phyloP scores from a whole-genome alignment of 2,329 filamentous ascomycete genomes.

The Pezicula radicicola region DNA sequence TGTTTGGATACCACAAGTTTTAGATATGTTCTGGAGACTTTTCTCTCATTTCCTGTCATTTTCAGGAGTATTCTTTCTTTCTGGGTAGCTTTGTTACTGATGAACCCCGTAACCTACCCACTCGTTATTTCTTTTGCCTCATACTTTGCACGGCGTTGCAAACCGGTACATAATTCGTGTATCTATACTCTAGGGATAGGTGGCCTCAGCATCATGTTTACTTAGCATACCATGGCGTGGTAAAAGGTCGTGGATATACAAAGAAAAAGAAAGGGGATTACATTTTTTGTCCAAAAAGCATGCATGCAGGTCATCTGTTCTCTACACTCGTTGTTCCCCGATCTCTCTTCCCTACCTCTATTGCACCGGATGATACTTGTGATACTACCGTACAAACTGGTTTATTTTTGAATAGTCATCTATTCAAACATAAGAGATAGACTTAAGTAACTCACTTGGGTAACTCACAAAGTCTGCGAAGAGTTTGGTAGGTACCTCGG shows the following conservation, averaged over 20 bases:
- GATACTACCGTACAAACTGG: too few relatives aligned
- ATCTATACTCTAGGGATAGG: slow-evolving; percentile 1
- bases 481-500: too few relatives aligned
- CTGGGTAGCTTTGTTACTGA: neutral
- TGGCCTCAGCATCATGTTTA: neutral
- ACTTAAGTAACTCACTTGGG: too few relatives aligned
- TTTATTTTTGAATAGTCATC: too few relatives aligned
- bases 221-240: too few relatives aligned
- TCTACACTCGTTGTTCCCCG: neutral
- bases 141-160: neutral
- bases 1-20: neutral
- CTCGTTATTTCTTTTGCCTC: neutral
- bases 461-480: too few relatives aligned
- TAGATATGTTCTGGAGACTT: neutral
- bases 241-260: neutral
- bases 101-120: neutral
- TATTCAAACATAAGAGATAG: too few relatives aligned
- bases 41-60: slow-evolving; percentile 6
- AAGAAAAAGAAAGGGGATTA: too few relatives aligned
- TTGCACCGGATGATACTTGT: neutral
- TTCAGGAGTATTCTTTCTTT: neutral
- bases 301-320: neutral
- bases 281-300: neutral
- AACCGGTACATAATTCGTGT: neutral
- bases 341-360: neutral